These are phyloP conservation scores for Rhodamnia rubescens DNA, from an alignment of 345 rosid species.

Conservation along the genomic window DNA sequence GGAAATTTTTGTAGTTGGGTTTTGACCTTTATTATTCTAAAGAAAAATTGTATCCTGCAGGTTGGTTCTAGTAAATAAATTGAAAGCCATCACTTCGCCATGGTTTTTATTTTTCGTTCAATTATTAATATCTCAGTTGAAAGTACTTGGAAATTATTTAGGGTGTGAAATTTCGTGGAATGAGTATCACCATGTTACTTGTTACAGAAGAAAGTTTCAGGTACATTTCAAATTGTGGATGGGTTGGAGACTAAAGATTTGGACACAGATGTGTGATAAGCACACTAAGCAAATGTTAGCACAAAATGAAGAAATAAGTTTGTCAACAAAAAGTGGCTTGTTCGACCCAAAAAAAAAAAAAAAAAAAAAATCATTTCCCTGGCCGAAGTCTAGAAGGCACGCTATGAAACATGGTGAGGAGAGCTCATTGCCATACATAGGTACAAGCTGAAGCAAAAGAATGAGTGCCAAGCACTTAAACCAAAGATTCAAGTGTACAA, in stretches of 20 bases:
- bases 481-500: neutral
- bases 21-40: neutral
- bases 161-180: neutral
- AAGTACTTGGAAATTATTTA: neutral
- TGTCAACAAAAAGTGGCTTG: neutral
- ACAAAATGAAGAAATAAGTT: neutral
- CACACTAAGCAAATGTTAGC: neutral
- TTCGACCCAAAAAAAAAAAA: too few species aligned
- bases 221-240: neutral
- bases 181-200: neutral
- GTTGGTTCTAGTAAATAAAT: neutral
- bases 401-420: neutral
- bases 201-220: neutral
- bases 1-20: neutral
- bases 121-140: neutral
- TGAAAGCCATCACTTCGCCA: neutral
- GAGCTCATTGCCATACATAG: neutral
- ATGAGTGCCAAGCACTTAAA: neutral
- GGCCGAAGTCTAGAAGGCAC: neutral
- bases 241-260: neutral
- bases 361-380: too few species aligned
- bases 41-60: neutral
- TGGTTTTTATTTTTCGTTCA: neutral
- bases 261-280: neutral
- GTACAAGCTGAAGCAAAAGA: neutral